Evolutionary conservation across 257 asterid genomes (phyloP).

Genomic region (Solanum tarijense): DNA sequence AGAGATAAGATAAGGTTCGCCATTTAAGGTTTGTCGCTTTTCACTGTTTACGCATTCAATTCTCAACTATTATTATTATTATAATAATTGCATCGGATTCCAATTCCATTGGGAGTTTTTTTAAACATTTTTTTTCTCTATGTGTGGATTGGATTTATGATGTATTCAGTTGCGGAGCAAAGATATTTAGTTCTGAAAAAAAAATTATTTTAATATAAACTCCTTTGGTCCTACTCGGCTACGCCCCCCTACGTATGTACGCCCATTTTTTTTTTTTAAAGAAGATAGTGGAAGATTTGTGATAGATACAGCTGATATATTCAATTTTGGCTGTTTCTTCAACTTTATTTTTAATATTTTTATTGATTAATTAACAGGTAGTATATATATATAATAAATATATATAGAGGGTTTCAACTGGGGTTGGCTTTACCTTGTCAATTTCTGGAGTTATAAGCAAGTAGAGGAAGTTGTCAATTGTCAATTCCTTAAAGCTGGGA

Average conservation of each 20-base stretch:
- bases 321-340: neutral
- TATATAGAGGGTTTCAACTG: neutral
- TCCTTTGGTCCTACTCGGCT: neutral
- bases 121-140: neutral
- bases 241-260: neutral
- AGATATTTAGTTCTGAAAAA: rapidly evolving
- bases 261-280: neutral
- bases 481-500: neutral
- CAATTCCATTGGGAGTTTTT: neutral
- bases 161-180: neutral
- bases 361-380: neutral
- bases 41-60: neutral
- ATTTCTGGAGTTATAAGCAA: neutral
- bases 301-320: neutral
- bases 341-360: neutral
- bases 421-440: neutral
- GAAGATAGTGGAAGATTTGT: neutral
- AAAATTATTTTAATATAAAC: neutral
- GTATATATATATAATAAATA: neutral
- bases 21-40: neutral
- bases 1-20: neutral
- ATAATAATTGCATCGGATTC: neutral
- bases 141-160: neutral
- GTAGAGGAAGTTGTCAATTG: neutral
- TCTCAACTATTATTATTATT: no score